phyloP scores from a whole-genome alignment of 2,329 filamentous ascomycete species.

The Leptographium procerum region DNA sequence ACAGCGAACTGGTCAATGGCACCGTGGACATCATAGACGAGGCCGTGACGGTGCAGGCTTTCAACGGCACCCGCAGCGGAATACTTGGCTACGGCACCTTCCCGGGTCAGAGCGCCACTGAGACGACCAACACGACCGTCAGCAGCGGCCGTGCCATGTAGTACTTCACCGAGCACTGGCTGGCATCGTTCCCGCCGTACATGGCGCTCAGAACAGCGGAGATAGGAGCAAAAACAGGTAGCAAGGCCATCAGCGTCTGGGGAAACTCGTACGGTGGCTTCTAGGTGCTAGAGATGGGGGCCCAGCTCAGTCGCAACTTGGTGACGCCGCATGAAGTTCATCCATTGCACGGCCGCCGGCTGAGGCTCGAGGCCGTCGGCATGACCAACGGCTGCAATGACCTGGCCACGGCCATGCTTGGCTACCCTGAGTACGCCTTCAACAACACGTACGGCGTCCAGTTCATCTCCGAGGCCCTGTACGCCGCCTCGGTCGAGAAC shows the following conservation, averaged over 20 bases:
- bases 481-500: background rate
- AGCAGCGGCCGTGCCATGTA: slow-evolving; percentile 4
- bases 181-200: slow-evolving; percentile 24
- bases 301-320: slow-evolving; percentile 47
- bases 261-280: slow-evolving; percentile 47
- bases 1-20: slow-evolving; percentile 1
- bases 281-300: slow-evolving; percentile 44
- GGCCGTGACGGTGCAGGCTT: background rate
- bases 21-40: background rate
- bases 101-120: slow-evolving; percentile 2
- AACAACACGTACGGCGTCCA: slow-evolving; percentile 28
- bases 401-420: slow-evolving; percentile 27
- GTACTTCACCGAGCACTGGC: background rate
- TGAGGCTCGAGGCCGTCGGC: slow-evolving; percentile 21
- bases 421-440: slow-evolving; percentile 30
- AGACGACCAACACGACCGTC: slow-evolving; percentile 3
- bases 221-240: slow-evolving; percentile 9
- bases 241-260: slow-evolving; percentile 40
- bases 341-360: slow-evolving; percentile 12
- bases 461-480: slow-evolving; percentile 13
- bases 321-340: slow-evolving; percentile 32
- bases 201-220: slow-evolving; percentile 17
- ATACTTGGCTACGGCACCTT: slow-evolving; percentile 12
- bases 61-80: slow-evolving; percentile 11
- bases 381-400: slow-evolving; percentile 49